Conservation (phyloP, 2,329 filamentous ascomycete genomes). For the Ceratocystis albifundus region DNA sequence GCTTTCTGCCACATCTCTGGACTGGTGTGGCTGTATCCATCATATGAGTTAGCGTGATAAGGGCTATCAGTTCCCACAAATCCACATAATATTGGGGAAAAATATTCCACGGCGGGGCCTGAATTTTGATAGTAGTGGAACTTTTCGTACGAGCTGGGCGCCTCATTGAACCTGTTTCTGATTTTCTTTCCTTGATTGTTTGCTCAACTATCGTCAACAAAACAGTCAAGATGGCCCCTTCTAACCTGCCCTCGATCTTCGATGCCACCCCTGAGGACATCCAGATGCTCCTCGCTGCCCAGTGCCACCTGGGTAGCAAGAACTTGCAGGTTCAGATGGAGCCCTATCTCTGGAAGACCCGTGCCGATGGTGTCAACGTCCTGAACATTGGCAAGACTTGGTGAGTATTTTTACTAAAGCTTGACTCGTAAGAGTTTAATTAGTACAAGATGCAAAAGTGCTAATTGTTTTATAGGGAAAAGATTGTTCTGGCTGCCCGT, state of each 20-base stretch:
- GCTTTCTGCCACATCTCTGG: neutral
- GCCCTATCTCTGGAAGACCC: constrained; percentile 99
- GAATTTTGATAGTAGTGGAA: constrained; percentile 25
- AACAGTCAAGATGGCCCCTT: constrained; percentile 76
- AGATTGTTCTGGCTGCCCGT: constrained; percentile 96
- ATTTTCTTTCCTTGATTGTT: constrained; percentile 26
- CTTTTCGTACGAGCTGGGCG: constrained; percentile 33
- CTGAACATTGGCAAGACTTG: constrained; percentile 99
- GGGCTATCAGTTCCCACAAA: constrained; percentile 29
- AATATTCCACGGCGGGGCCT: constrained; percentile 21
- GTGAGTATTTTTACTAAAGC: constrained; percentile 42
- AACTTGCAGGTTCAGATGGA: constrained; percentile 99
- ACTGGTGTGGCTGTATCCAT: neutral
- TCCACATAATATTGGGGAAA: constrained; percentile 17
- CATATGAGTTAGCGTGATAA: constrained; percentile 19
- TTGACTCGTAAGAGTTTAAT: neutral
- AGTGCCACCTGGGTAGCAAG: constrained; percentile 95
- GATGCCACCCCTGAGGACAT: constrained; percentile 97
- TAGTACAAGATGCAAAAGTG: constrained; percentile 16
- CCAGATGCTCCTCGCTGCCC: constrained; percentile 96
- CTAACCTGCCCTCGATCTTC: constrained; percentile 88
- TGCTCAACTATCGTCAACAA: constrained; percentile 30
- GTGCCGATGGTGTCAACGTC: constrained; percentile 94
- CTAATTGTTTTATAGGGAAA: constrained; percentile 59
- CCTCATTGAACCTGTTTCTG: constrained; percentile 29